A percentile compares a stretch with the other conserved stretches of the same genome.
Conservation (phyloP, 2,329 filamentous ascomycete species). For the Paecilomyces variotii region DNA sequence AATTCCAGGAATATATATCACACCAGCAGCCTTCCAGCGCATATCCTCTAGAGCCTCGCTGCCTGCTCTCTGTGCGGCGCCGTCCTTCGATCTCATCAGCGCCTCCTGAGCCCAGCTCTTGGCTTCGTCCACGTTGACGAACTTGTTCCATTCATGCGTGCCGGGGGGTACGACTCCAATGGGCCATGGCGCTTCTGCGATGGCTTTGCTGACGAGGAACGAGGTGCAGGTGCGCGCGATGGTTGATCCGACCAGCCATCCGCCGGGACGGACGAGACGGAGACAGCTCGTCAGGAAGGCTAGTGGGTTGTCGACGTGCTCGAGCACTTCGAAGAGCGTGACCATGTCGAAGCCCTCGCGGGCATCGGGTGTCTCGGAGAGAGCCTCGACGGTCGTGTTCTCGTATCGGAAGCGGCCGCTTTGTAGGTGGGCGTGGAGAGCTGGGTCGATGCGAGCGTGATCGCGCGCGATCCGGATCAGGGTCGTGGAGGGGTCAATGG, state of each 20-base stretch:
- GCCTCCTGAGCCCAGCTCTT: conserved; percentile 33
- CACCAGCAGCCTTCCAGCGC: conserved; percentile 65
- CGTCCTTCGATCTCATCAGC: conserved; percentile 44
- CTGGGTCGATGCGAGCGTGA: conserved; percentile 68
- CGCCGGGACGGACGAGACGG: conserved; percentile 72
- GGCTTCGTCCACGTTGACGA: conserved; percentile 75
- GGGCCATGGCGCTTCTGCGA: conserved; percentile 70
- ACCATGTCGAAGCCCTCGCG: conserved; percentile 62
- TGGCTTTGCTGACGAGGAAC: conserved; percentile 85
- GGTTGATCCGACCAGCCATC: conserved; percentile 87
- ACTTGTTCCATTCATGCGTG: conserved; percentile 95
- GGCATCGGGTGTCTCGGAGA: conserved; percentile 35
- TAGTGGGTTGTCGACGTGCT: conserved; percentile 81
- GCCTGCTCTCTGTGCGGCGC: conserved; percentile 14
- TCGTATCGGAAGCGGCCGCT: conserved; percentile 57
- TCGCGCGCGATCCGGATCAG: conserved; percentile 57
- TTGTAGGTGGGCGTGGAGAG: conserved; percentile 46
- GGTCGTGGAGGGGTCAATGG: conserved; percentile 36
- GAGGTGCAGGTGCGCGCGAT: conserved; percentile 84
- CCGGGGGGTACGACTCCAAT: conserved; percentile 76
- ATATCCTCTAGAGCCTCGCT: conserved; percentile 20
- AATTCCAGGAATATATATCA: conserved; percentile 80
- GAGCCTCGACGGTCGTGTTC: conserved; percentile 67
- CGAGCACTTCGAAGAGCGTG: conserved; percentile 86
- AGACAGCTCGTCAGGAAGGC: conserved; percentile 50